Evolutionary conservation across 208 protist genomes (phyloP), one percentile per base, ranked within the genome.

Genomic region (Endotrypanum monterogeii): DNA sequence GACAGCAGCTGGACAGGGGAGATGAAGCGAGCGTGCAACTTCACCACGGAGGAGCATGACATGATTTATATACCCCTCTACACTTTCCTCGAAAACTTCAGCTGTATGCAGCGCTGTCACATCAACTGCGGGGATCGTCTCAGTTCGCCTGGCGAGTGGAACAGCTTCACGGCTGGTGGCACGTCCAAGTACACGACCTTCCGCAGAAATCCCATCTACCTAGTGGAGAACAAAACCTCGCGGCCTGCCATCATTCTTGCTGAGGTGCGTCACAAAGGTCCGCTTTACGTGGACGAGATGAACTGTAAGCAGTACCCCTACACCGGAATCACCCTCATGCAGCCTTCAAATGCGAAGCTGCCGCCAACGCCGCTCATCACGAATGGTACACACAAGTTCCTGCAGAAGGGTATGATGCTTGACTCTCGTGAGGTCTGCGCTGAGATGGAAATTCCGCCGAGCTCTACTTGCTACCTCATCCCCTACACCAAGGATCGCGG

Each of bases 41-140:
- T 86, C 75, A 71, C 76, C 58, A 41, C 74, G 12, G 78, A 85
- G 30, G 84, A 89, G 70, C 73, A 37, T 23, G 82, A 88, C 58
- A 76, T 79, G 68, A 82, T 93, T 44, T 90, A 83, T 79, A 70
- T 93, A 70, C 91, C 91, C 46, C 76, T 93, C 63, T 75, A 76
- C n/a, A 83, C 74, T 39, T 95, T 95, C 74, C 82, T 95, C 57
- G 71, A 80, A 39, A 91, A 95, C 82, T 95, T 95, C 79, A 85
- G 79, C 67, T 87, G 87, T 74, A 90, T 95, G 83, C 89, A 93
- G 75, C 88, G 87, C 25, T 95, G 91, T 79, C 87, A 92, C 74
- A 89, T 95, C 76, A 94, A 94, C 84, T 95, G 89, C 62, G 91
- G 91, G 39, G 89, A 93, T 66, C 91, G 89, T n/a, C 80, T 92